phyloP scores from a whole-genome alignment of 441 rosid species.

The Syzygium syzygioides region DNA sequence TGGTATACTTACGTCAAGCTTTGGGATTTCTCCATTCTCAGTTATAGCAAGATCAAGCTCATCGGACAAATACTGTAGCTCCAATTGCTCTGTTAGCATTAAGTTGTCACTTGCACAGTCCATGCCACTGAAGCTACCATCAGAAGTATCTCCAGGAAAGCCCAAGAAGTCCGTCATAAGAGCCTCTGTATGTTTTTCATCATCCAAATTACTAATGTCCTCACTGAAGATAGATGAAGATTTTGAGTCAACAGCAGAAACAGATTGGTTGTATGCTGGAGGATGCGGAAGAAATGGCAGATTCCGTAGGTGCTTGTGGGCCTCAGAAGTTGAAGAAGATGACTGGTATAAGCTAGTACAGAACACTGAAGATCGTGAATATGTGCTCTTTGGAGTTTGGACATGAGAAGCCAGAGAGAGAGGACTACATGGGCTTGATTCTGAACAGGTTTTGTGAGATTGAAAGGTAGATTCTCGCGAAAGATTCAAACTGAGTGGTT shows the following conservation, averaged over 20 bases:
- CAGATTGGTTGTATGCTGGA: conserved; percentile 32
- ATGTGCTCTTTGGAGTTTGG: conserved; percentile 29
- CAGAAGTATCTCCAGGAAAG: conserved; percentile 42
- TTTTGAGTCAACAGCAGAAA: conserved; percentile 39
- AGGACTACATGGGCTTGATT: conserved; percentile 31
- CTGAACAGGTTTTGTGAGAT: conserved; percentile 1
- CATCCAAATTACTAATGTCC: conserved; percentile 34
- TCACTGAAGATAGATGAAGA: conserved; percentile 44
- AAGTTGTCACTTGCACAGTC: conserved; percentile 31
- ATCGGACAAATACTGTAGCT: conserved; percentile 71
- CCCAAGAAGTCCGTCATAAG: conserved; percentile 46
- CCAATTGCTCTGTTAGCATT: conserved; percentile 53
- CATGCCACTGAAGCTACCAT: conserved; percentile 39
- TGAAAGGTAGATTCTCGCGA: neutral
- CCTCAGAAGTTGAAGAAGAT: conserved; percentile 63
- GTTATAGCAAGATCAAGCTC: conserved; percentile 75
- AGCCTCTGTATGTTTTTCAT: conserved; percentile 36
- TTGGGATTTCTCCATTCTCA: conserved; percentile 70
- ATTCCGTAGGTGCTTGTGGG: conserved; percentile 46
- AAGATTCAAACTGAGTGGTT: neutral
- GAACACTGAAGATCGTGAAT: conserved; percentile 65
- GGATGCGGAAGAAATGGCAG: conserved; percentile 81
- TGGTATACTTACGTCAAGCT: conserved; percentile 59
- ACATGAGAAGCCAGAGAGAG: conserved; percentile 30
- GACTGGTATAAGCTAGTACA: conserved; percentile 74